These are phyloP conservation scores for Cercophora scortea DNA, from an alignment of 495 filamentous ascomycete species.

Conservation along the genomic window DNA sequence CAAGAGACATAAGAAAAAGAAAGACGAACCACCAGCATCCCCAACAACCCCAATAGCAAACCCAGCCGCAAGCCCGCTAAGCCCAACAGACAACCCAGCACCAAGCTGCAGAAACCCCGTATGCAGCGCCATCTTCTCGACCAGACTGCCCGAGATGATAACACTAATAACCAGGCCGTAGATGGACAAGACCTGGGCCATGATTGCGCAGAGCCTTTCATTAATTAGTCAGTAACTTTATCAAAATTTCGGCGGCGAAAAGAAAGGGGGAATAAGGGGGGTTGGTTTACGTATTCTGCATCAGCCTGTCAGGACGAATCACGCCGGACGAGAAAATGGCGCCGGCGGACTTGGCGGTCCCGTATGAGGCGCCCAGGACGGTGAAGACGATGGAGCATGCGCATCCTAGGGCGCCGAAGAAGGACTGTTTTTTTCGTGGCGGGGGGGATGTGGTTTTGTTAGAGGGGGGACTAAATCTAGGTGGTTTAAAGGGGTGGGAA, in stretches of 20 bases:
- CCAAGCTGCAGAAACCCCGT: constrained; percentile 39
- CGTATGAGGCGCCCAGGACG: constrained; percentile 81
- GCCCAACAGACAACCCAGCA: constrained; percentile 38
- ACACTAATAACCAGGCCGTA: constrained; percentile 44
- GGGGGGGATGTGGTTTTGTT: not conserved
- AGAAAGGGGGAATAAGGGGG: not conserved
- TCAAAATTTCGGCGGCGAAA: not conserved
- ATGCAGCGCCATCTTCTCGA: constrained; percentile 38
- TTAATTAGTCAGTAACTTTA: not conserved
- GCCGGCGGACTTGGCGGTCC: constrained; percentile 74
- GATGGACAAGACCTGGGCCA: constrained; percentile 70
- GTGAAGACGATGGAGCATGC: constrained; percentile 56
- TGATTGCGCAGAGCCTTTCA: constrained; percentile 54
- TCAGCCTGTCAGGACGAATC: constrained; percentile 66
- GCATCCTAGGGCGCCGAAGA: constrained; percentile 44
- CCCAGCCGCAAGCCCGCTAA: constrained; percentile 66
- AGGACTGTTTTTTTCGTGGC: constrained; percentile 31
- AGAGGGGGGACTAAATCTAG: no score
- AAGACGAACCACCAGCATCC: constrained; percentile 54
- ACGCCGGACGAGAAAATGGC: constrained; percentile 63
- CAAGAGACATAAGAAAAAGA: not conserved
- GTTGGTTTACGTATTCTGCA: constrained; percentile 51
- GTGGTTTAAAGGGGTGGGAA: no score
- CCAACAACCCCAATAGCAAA: constrained; percentile 90
- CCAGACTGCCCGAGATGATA: constrained; percentile 35